Base-by-base conservation (phyloP, 768 basidiomycete genomes). In the Lentinula sp. region DNA sequence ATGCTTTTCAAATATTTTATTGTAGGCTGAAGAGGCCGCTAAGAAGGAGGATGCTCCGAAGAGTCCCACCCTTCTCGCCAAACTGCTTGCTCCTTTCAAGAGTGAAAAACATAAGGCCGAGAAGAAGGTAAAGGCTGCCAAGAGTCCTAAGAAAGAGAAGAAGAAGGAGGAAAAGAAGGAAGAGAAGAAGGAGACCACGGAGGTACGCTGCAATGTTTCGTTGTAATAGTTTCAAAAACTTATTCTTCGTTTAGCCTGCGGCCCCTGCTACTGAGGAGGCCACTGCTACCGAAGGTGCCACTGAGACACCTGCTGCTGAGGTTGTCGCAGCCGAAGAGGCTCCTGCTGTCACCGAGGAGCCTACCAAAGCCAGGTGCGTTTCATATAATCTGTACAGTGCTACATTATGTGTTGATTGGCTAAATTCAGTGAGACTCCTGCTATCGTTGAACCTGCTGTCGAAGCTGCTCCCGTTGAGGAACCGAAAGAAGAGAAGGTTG, bases 1-100 rank as follows among this genome's bases (percentile, higher is more conserved):
- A 59, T 4, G n/a, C 41, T 18, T 36, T 8, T 50, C 53, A 65
- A 57, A 59, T 58, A 18, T 39, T 39, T 35, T 35, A 57, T 58
- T 63, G 65, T 49, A 77, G 79, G 77, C 77, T 16, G 78, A 87
- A 70, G 76, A 81, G 63, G 61, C 72, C 51, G 72, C 76, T 35
- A 87, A 88, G 84, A 91, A 91, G 79, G 87, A 91, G 66, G 86
- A 90, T 42, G 81, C 82, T 66, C 88, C 90, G 67, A 90, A 87
- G 84, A 91, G 90, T 76, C 90, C 91, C 16, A 76, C 83, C 57
- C 69, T 94, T 66, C 80, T 95, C 61, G 71, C 85, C 67, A 94
- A 89, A 76, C 76, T 95, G 63, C 85, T 95, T 62, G 85, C 86
- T 33, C 83, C 88, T 45, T 87, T 93, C 82, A 91, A 90, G 78